Evolutionary conservation across 257 asterid genomes (phyloP), one percentile per base, ranked within the genome.

Genomic region (Capsicum baccatum): DNA sequence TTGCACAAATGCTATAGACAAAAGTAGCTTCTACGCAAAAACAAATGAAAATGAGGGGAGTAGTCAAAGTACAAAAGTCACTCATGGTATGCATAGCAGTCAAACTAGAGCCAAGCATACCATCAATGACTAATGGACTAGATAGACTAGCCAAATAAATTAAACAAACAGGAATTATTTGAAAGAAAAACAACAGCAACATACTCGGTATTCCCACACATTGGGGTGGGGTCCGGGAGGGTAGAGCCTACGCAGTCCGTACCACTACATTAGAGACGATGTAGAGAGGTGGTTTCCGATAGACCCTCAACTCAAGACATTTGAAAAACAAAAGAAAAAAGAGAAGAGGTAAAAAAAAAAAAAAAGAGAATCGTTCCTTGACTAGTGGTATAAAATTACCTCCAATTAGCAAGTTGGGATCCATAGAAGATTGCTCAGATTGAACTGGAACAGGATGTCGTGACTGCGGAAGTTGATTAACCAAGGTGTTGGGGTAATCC

Each of bases 401-500:
- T 92, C 92, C 95, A 87, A 88, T 74, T 79, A 92, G 89, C 88
- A 85, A 80, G 86, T 81, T 89, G 26, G 93, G 93, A 82, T 94
- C 96, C 87, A 91, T 68, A 54, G 89, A 64, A 68, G 93, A 84
- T 83, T 85, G 88, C 70, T 94, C 95, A 37, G 92, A 85, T 14
- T 89, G 90, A 60, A 88, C 81, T 58, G 97, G 60, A 57, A 81
- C 83, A 35, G 92, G 92, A 85, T 89, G 83, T 81, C 91, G 87
- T 79, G 92, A 90, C 21, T 87, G 92, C 6, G 87, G 90, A 84
- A 90, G 92, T 85, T 91, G 96, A 91, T 89, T 89, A 44, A 91
- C 92, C 83, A 89, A 66, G 83, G 95, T 82, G 89, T 85, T 87
- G 11, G 98, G 91, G 86, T 92, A 95, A 86, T 89, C 90, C 83